Base-by-base conservation (phyloP, 257 asterid genomes). In the Nicotiana noctiflora region DNA sequence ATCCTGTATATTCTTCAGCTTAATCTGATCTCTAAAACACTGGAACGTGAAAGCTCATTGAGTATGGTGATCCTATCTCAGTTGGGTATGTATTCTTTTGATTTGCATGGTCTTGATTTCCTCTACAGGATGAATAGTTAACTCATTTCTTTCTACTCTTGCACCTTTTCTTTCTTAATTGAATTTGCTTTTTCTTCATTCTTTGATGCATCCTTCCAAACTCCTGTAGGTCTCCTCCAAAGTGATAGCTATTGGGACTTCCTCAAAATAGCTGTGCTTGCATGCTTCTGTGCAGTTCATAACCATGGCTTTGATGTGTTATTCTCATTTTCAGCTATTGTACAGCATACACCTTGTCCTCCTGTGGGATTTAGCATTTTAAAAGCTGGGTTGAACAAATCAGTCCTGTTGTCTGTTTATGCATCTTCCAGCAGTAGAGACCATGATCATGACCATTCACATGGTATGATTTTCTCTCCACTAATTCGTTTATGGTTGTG, bases 281-380 rank as follows among this genome's bases (percentile, higher is more conserved):
- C 94, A 1, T 92, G 98, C 91, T 90, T 94, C 85, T 96, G 99
- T 90, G 92, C 99, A 59, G 82, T 96, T 79, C 96, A 96, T 83
- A 91, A 94, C 90, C 98, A 94, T 87, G 99, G 99, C 3, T 92
- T 89, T 80, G 97, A 94, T 65, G 85, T 93, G 91, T 75, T 96
- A 83, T 94, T 96, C 91, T 91, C 98, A 25, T 94, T 96, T 83
- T 94, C 99, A 87, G 94, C 95, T 37, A 88, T 94, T 83, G 94
- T 94, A 78, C 97, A 88, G 90, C 93, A 90, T 84, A 89, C 96
- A 18, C 98, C 98, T 53, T 89, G 85, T 84, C 97, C 86, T 83
- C 99, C 99, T 31, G 77, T 94, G 85, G 99, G 99, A 85, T 96
- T 96, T 90, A 89, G 98, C 93, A 94, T 96, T 81, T 88, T 96